A percentile compares a stretch with the other conserved stretches of the same genome.
Conservation (phyloP, 257 asterid species). For the Schizonepeta tenuifolia region DNA sequence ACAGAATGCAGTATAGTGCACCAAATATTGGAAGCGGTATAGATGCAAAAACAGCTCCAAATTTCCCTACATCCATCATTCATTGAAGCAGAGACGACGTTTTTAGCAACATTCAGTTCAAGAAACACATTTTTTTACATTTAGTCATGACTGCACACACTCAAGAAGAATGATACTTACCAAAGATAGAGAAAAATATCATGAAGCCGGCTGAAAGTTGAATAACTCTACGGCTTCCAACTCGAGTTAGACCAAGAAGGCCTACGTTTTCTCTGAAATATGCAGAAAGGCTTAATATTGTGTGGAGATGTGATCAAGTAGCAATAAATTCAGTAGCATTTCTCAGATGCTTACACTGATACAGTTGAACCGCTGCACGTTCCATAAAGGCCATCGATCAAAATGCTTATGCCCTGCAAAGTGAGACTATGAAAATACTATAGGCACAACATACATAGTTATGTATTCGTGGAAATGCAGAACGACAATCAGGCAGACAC, state of each 20-base stretch:
- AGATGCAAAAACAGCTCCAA: constrained; percentile 95
- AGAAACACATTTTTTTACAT: not conserved
- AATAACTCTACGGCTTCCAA: constrained; percentile 95
- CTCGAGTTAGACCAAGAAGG: constrained; percentile 95
- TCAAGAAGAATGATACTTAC: constrained; percentile 36
- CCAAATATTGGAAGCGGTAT: constrained; percentile 88
- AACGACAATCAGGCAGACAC: too few species aligned
- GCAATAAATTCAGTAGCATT: not conserved
- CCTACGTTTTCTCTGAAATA: constrained; percentile 92
- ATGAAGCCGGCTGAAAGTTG: constrained; percentile 90
- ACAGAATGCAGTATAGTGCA: constrained; percentile 81
- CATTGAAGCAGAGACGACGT: not conserved
- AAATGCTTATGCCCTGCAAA: constrained; percentile 77
- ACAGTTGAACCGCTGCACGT: constrained; percentile 86
- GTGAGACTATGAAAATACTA: not conserved
- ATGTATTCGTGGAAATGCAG: too few species aligned
- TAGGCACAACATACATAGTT: too few species aligned
- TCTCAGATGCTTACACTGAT: constrained; percentile 74
- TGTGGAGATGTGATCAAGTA: not conserved
- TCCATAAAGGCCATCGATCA: constrained; percentile 86
- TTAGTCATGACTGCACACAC: not conserved
- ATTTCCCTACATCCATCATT: constrained; percentile 69
- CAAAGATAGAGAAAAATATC: constrained; percentile 84
- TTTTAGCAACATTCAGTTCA: constrained; percentile 1
- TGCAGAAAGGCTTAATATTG: constrained; percentile 24